These are phyloP conservation scores for Fusarium decemcellulare DNA, from an alignment of 2,329 filamentous ascomycete genomes.

Conservation along the genomic window DNA sequence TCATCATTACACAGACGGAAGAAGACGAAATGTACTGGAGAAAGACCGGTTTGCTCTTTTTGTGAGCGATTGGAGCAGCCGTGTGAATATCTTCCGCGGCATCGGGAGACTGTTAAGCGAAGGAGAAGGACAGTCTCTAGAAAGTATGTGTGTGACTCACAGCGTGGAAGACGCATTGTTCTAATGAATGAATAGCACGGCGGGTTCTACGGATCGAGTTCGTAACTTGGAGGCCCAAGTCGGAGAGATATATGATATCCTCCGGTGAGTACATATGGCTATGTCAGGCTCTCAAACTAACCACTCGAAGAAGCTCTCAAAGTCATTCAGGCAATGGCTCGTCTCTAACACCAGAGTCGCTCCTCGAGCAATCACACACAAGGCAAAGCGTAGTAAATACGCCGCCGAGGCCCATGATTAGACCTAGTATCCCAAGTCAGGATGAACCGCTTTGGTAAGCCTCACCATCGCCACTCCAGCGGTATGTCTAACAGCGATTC, in stretches of 20 bases:
- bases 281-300: neutral
- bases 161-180: neutral
- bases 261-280: conserved; percentile 1
- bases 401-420: conserved; percentile 4
- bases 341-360: conserved; percentile 19
- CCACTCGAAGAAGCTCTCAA: neutral
- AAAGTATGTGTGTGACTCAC: conserved; percentile 10
- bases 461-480: rapidly evolving
- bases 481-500: neutral
- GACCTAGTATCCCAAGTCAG: neutral
- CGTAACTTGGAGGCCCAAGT: conserved; percentile 6
- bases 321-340: conserved; percentile 18
- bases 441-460: conserved; percentile 7
- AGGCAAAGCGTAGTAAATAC: neutral
- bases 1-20: conserved; percentile 25
- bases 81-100: conserved; percentile 32
- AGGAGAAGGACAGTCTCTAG: conserved; percentile 23
- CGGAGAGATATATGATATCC: conserved; percentile 25
- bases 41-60: conserved; percentile 38
- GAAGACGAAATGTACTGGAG: conserved; percentile 42
- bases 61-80: conserved; percentile 35
- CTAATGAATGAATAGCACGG: neutral
- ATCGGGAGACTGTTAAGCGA: conserved; percentile 26
- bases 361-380: conserved; percentile 6
- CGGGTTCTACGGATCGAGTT: conserved; percentile 6